These are phyloP conservation scores for Alternaria sp. DNA, from an alignment of 2,329 filamentous ascomycete genomes.

Conservation along the genomic window DNA sequence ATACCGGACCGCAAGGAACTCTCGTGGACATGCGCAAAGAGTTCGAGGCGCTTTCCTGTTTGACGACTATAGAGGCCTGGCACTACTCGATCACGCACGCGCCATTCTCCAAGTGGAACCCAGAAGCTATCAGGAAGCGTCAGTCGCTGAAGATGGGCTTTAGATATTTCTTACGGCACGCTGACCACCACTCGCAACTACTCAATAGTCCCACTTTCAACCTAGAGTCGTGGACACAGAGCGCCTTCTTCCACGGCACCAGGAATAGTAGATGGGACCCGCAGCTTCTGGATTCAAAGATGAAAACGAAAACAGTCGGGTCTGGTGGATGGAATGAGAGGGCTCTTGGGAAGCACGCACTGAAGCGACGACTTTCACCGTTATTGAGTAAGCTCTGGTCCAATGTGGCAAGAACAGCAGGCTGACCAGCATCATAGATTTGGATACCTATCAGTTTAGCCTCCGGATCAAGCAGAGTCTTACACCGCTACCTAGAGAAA, in stretches of 20 bases:
- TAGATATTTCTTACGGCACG: constrained; percentile 18
- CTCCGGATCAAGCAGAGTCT: neutral
- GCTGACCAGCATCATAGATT: constrained; percentile 3
- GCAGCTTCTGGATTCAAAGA: neutral
- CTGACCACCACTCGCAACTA: constrained; percentile 13
- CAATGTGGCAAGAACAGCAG: neutral
- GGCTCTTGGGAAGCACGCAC: neutral
- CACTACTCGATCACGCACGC: neutral
- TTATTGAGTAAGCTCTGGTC: constrained; percentile 8
- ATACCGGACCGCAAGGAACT: neutral
- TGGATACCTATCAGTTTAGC: constrained; percentile 7
- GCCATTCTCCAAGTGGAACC: constrained; percentile 12
- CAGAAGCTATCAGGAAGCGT: constrained; percentile 3
- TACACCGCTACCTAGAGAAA: neutral
- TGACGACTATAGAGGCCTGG: constrained; percentile 8
- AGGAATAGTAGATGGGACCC: neutral
- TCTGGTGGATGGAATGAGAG: neutral
- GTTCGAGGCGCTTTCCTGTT: constrained; percentile 2
- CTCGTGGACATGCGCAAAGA: constrained; percentile 14
- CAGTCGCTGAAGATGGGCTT: neutral
- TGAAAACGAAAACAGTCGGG: neutral
- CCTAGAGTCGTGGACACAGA: constrained; percentile 4
- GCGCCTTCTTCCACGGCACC: constrained; percentile 18
- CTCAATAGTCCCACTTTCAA: constrained; percentile 21
- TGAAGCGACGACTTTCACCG: neutral